Base-by-base conservation (phyloP, 2,329 filamentous ascomycete species). In the Penicillium sp. region DNA sequence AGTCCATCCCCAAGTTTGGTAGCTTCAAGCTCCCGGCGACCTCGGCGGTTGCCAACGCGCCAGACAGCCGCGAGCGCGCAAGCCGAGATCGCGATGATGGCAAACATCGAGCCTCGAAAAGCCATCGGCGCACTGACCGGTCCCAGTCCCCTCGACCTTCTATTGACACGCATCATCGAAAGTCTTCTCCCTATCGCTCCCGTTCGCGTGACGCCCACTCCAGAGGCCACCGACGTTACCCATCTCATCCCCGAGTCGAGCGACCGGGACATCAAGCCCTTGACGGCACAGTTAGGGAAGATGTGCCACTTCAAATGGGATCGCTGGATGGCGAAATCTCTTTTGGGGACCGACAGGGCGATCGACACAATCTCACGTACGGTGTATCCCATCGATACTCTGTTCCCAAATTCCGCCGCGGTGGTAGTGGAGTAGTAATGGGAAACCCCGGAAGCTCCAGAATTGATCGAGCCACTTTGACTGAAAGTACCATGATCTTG, bases 321-420 rank as follows among this genome's bases (percentile, higher is more conserved):
- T n/a, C n/a, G n/a, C n/a, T n/a, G n/a, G n/a, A n/a, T n/a, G n/a
- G n/a, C n/a, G n/a, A n/a, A n/a, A n/a, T n/a, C n/a, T n/a, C n/a
- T n/a, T n/a, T n/a, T n/a, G n/a, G n/a, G 35, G 90, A 96, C 62
- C 77, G 70, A 28, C 80, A 79, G 54, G 89, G 90, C 0, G 90
- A 96, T 54, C 69, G 74, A 3, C 74, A 87, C 32, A 87, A 92
- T 48, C 62, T 83, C 30, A 74, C 75, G 16, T 95, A 89, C 59
- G 85, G 85, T 2, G 75, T 77, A 17, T 73, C 84, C 26, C 80
- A 95, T 57, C 77, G 77, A 23, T 84, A 84, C 47, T 76, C 74
- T 37, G 66, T 93, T 8, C 87, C 88, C 0, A 54, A 65, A 2
- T 95, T 93, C 57, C 73, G 74, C 44, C 80, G 86, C 4, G 68